Percentiles rank a stretch among this genome's conserved stretches.
Evolutionary conservation across 208 protist genomes (phyloP).

Genomic region (Crithidia mellificae): DNA sequence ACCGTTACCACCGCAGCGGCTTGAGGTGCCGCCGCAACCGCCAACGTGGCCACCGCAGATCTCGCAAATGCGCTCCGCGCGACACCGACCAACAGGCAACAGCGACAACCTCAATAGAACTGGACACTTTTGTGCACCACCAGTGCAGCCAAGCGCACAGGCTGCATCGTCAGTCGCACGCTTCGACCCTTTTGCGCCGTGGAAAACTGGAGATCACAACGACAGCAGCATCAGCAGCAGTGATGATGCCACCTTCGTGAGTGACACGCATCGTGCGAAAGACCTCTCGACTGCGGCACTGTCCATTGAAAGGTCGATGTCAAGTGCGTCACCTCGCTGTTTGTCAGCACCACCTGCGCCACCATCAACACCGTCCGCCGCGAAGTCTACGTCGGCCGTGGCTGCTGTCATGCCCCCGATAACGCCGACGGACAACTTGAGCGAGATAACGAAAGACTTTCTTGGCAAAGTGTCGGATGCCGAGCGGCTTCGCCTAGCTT

Average conservation of each 20-base stretch:
- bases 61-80: too few relatives aligned
- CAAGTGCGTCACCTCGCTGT: too few relatives aligned
- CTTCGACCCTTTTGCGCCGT: constrained; percentile 3
- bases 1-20: too few relatives aligned
- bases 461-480: not conserved
- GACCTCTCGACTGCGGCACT: too few relatives aligned
- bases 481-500: constrained; percentile 17
- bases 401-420: not conserved
- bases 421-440: not conserved
- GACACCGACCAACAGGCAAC: not conserved
- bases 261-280: not conserved
- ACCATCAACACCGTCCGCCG: too few relatives aligned
- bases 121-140: not conserved
- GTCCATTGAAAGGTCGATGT: too few relatives aligned
- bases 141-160: too few relatives aligned
- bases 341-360: too few relatives aligned
- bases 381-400: not conserved
- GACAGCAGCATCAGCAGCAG: too few relatives aligned
- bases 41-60: too few relatives aligned
- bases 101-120: not conserved
- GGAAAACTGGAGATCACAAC: not conserved
- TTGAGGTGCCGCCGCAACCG: too few relatives aligned
- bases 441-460: not conserved
- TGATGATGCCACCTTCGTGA: too few relatives aligned
- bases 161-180: not conserved